phyloP scores from a whole-genome alignment of 352 stramenopile genomes.

The Phytopythium vexans region DNA sequence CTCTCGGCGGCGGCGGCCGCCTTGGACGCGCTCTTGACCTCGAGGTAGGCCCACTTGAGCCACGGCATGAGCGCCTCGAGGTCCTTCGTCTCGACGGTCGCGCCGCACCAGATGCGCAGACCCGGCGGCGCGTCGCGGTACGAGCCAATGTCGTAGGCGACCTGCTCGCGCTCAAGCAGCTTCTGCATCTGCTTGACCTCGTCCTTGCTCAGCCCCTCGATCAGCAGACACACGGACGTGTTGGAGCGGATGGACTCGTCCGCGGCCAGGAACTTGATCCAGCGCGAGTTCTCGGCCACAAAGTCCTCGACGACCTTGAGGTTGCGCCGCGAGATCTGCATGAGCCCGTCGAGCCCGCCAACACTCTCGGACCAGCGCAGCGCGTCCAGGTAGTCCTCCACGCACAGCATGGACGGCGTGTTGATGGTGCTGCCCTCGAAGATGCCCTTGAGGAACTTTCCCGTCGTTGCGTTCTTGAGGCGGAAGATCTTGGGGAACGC shows the following conservation, averaged over 20 bases:
- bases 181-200: conserved; percentile 97
- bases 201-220: conserved; percentile 89
- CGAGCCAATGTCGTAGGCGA: conserved; percentile 97
- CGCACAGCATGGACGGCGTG: conserved; percentile 98
- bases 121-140: conserved; percentile 98
- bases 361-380: conserved; percentile 95
- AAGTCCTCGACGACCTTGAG: conserved; percentile 95
- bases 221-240: conserved; percentile 96
- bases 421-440: conserved; percentile 99
- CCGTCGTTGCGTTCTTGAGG: conserved; percentile 95
- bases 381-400: conserved; percentile 99
- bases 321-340: conserved; percentile 94
- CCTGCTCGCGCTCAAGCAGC: conserved; percentile 94
- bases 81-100: conserved; percentile 98
- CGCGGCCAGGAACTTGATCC: conserved; percentile 97
- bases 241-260: conserved; percentile 92
- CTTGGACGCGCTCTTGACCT: conserved; percentile 66
- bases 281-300: conserved; percentile 93
- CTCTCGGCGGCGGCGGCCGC: conserved; percentile 2
- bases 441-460: conserved; percentile 92
- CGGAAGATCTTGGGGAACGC: conserved; percentile 99
- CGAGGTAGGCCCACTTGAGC: conserved; percentile 97
- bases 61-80: conserved; percentile 97
- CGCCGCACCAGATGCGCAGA: conserved; percentile 98
- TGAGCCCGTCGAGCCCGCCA: conserved; percentile 92